phyloP scores from a whole-genome alignment of 1,284 basidiomycete genomes.

The Apiotrichum gracile region DNA sequence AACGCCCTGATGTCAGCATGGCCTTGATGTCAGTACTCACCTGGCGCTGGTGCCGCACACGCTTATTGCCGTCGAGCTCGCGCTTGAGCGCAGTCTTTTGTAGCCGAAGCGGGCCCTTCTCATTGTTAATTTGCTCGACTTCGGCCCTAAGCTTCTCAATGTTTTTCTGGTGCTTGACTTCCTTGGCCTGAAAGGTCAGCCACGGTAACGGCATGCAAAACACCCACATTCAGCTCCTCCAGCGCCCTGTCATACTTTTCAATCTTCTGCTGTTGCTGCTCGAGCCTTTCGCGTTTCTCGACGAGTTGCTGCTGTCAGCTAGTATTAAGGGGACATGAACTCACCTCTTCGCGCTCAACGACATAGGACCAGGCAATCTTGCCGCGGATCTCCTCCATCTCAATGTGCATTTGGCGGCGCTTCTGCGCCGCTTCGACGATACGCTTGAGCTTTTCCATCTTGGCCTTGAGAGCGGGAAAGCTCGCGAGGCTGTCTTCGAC shows the following conservation, averaged over 20 bases:
- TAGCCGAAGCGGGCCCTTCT: too few species aligned
- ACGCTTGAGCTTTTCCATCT: conserved; percentile 20
- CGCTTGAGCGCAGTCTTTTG: too few species aligned
- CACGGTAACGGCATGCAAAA: neutral
- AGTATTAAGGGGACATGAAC: conserved; percentile 10
- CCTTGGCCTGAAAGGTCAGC: neutral
- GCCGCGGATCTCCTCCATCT: conserved; percentile 36
- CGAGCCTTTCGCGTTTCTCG: neutral
- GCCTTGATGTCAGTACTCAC: too few species aligned
- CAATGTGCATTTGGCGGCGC: conserved; percentile 8
- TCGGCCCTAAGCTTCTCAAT: conserved; percentile 28
- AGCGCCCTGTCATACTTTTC: neutral
- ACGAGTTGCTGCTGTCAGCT: neutral
- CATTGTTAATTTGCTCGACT: too few species aligned
- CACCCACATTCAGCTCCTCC: neutral
- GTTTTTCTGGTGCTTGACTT: neutral
- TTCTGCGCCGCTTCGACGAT: conserved; percentile 68
- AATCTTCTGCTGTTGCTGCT: conserved; percentile 1
- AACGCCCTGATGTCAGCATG: too few species aligned
- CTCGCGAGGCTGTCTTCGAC: conserved; percentile 19
- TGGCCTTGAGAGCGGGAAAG: conserved; percentile 19
- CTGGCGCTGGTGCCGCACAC: too few species aligned
- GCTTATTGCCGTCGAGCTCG: too few species aligned
- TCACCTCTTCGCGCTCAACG: conserved; percentile 59
- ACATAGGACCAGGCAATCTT: conserved; percentile 90